Evolutionary conservation across 2,329 filamentous ascomycete species (phyloP).

Genomic region (Botrytis tulipae): DNA sequence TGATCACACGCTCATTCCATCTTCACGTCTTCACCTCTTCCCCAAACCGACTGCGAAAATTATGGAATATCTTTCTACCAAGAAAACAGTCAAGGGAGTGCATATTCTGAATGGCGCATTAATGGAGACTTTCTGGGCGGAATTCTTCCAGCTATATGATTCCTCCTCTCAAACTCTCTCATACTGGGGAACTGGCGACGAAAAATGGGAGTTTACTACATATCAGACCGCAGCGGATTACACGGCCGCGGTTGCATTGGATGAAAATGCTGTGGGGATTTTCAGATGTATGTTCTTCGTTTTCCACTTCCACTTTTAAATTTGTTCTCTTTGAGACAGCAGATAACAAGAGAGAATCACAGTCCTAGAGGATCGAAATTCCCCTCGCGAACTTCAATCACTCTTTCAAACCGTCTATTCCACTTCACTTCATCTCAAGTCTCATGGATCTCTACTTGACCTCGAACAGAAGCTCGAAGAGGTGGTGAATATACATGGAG

Average conservation of each 20-base stretch:
- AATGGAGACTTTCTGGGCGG: neutral
- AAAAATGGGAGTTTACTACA: neutral
- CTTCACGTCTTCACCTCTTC: neutral
- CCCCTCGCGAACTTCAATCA: too few relatives aligned
- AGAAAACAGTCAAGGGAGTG: neutral
- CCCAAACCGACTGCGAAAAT: neutral
- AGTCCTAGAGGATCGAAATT: neutral
- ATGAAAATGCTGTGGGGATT: neutral
- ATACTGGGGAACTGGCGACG: neutral
- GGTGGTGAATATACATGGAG: too few relatives aligned
- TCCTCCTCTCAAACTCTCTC: neutral
- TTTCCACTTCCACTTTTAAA: neutral
- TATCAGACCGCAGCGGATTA: neutral
- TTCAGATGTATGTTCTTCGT: neutral
- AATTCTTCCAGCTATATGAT: neutral
- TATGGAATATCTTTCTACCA: neutral
- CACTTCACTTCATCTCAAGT: too few relatives aligned
- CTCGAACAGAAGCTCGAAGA: too few relatives aligned
- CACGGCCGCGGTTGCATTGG: neutral
- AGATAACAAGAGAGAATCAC: rapidly evolving
- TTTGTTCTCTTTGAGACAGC: neutral
- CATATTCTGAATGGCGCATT: neutral
- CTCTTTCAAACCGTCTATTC: too few relatives aligned
- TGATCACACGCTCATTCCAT: neutral
- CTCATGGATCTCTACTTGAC: too few relatives aligned